Evolutionary conservation across 768 basidiomycete species (phyloP).

Genomic region (Termitomyces titanicus): DNA sequence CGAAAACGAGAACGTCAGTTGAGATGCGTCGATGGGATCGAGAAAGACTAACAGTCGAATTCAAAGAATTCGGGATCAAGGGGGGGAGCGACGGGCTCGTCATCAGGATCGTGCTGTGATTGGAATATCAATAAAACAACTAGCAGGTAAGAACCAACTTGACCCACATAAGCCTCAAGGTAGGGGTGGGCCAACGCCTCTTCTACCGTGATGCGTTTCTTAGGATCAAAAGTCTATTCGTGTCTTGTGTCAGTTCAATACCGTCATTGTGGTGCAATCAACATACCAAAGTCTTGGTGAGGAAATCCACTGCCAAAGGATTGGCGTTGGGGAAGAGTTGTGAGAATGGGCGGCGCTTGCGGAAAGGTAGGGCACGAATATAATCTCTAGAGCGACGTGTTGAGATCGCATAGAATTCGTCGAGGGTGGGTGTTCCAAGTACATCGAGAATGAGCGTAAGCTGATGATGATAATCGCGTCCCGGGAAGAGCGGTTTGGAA

Average conservation of each 20-base stretch:
- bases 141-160: not conserved
- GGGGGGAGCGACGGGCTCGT: slow-evolving; percentile 95
- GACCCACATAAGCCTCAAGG: slow-evolving; percentile 83
- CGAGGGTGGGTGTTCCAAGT: slow-evolving; percentile 93
- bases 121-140: not conserved
- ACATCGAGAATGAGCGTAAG: slow-evolving; percentile 94
- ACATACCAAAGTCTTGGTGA: slow-evolving; percentile 79
- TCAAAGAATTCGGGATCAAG: slow-evolving; percentile 96
- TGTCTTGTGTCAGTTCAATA: not conserved
- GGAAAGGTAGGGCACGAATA: slow-evolving; percentile 91
- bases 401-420: slow-evolving; percentile 97
- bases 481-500: slow-evolving; percentile 95
- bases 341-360: slow-evolving; percentile 79
- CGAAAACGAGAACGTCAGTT: not conserved
- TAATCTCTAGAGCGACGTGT: slow-evolving; percentile 91
- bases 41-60: slow-evolving; percentile 73
- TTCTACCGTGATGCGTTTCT: slow-evolving; percentile 93
- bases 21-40: not conserved
- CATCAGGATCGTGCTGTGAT: slow-evolving; percentile 85
- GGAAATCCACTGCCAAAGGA: slow-evolving; percentile 60
- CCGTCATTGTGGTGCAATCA: not conserved
- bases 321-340: slow-evolving; percentile 90
- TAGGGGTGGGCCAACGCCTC: slow-evolving; percentile 95
- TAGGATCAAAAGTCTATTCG: slow-evolving; percentile 91
- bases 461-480: slow-evolving; percentile 95